phyloP scores from a whole-genome alignment of 2,329 filamentous ascomycete genomes.

The Exophiala lecanii-corni region DNA sequence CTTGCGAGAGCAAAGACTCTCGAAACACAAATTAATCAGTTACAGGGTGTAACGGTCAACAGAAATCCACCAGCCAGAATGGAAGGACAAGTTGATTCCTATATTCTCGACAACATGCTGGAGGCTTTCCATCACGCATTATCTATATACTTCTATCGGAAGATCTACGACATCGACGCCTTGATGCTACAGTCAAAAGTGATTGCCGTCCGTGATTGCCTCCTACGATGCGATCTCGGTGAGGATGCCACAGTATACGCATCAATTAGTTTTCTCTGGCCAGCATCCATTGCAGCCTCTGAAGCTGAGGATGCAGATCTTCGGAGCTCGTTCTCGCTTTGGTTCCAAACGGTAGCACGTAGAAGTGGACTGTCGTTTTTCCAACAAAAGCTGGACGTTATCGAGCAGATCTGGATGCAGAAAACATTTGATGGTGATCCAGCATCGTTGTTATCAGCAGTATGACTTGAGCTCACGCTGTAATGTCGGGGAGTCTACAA shows the following conservation, averaged over 20 bases:
- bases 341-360: slow-evolving; percentile 31
- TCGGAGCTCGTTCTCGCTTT: slow-evolving; percentile 33
- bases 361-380: slow-evolving; percentile 34
- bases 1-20: slow-evolving; percentile 32
- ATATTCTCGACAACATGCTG: slow-evolving; percentile 30
- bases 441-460: no score
- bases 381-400: slow-evolving; percentile 25
- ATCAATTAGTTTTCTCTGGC: slow-evolving; percentile 40
- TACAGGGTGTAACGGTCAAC: no score
- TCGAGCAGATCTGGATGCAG: slow-evolving; percentile 32
- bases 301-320: slow-evolving; percentile 6
- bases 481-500: no score
- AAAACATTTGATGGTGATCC: no score
- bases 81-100: neutral
- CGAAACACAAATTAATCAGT: slow-evolving; percentile 31
- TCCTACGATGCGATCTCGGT: slow-evolving; percentile 33
- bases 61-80: neutral
- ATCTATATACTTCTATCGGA: slow-evolving; percentile 44
- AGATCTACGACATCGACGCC: slow-evolving; percentile 40
- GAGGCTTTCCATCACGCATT: slow-evolving; percentile 41
- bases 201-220: slow-evolving; percentile 33
- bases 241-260: slow-evolving; percentile 34
- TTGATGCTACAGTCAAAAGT: slow-evolving; percentile 40
- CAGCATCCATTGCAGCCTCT: slow-evolving; percentile 38
- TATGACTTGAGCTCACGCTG: no score